Evolutionary conservation across 768 basidiomycete genomes (phyloP).

Genomic region (Ephemerocybe angulata): DNA sequence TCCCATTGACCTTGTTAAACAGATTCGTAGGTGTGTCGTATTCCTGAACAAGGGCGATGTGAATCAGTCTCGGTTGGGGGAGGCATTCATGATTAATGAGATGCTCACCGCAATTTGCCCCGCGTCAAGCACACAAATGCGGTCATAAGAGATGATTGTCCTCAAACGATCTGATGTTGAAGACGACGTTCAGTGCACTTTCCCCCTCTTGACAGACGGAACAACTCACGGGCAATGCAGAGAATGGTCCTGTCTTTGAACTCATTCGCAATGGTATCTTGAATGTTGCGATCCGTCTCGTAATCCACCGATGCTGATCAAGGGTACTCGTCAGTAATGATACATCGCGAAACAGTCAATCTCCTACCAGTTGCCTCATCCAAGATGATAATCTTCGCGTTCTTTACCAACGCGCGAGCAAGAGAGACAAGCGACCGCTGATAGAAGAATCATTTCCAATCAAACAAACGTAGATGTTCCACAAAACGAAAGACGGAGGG

Average conservation of each 20-base stretch:
- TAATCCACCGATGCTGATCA: conserved; percentile 75
- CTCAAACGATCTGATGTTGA: conserved; percentile 62
- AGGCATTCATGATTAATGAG: not conserved
- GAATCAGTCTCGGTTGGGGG: not conserved
- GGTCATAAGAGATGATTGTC: conserved; percentile 86
- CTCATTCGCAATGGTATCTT: conserved; percentile 81
- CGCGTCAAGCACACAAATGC: conserved; percentile 55
- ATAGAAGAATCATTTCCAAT: not conserved
- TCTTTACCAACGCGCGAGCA: conserved; percentile 85
- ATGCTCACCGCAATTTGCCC: conserved; percentile 5
- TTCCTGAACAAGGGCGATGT: conserved; percentile 41
- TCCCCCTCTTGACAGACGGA: not conserved
- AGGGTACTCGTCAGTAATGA: not conserved
- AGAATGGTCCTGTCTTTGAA: conserved; percentile 83
- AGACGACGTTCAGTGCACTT: not conserved
- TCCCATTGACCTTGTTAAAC: conserved; percentile 53
- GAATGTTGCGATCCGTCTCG: conserved; percentile 88
- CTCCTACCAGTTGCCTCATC: conserved; percentile 79
- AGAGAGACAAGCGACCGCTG: conserved; percentile 82
- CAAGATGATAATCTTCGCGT: conserved; percentile 78
- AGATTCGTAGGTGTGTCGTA: conserved; percentile 75
- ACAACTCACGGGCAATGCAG: conserved; percentile 75
- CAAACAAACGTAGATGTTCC: not conserved
- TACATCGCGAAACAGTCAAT: not conserved
- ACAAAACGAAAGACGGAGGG: not conserved